Base-by-base conservation (phyloP, 2,329 filamentous ascomycete species). In the Aspergillus fijiensis region DNA sequence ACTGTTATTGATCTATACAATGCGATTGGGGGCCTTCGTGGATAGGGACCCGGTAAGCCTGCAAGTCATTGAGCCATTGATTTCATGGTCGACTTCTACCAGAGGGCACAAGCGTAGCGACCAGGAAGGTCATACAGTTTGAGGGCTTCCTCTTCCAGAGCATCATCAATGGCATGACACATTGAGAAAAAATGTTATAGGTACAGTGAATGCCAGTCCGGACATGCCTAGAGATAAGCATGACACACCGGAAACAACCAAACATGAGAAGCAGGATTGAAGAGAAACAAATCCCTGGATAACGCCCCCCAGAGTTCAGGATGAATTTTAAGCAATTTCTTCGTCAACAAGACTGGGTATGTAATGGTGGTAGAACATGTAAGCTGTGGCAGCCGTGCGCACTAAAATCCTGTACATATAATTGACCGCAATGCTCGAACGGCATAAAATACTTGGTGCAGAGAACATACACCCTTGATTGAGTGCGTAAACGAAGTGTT, bases 161-260 rank as follows among this genome's bases (percentile, higher is more conserved):
- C 39, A 19, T 19, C 47, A 10, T 51, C 48, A 21, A 50, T 35
- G 48, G 45, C 53, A 29, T 48, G 53, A 49, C 33, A 42, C 53
- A 60, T 12, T n/a, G 25, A 45, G 50, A 59, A 61, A 64, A 61
- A 63, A 64, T 61, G 49, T 64, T 69, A 72, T 71, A 72, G 65
- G 60, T 72, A 73, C 69, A 72, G 61, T 62, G 58, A 70, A 68
- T 51, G 60, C 63, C 59, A 57, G 60, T 58, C 61, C 63, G 61
- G 61, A 61, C 49, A 62, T 63, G 49, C 61, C 57, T 49, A 60
- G 21, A 62, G 27, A 29, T 9, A 29, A 57, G 50, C 50, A 63
- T 51, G 58, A 59, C 45, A 55, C 58, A 59, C 57, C 48, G 64
- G 68, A 63, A 65, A 65, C 56, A 66, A 65, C 56, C 57, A 47